Evolutionary conservation across 345 rosid species (phyloP).

Genomic region (Sonneratia alba): DNA sequence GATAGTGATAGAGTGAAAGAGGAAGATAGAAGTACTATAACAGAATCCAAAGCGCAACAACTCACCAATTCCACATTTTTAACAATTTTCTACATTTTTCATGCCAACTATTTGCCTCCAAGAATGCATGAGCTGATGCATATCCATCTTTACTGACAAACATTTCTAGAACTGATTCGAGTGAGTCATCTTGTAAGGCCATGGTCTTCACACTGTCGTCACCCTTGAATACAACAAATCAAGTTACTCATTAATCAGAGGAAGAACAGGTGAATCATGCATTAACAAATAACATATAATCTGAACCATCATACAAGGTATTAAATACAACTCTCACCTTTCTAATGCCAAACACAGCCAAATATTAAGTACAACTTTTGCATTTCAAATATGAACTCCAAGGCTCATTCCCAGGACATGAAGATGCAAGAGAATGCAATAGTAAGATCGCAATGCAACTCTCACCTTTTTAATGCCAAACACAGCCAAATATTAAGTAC

Average conservation of each 20-base stretch:
- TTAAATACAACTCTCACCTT: neutral
- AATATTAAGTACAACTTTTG: too few species aligned
- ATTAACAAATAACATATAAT: neutral
- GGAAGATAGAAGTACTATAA: neutral
- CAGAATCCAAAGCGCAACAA: conserved; percentile 1
- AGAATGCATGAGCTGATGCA: conserved; percentile 32
- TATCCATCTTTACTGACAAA: conserved; percentile 26
- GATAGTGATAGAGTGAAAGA: neutral
- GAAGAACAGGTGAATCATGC: neutral
- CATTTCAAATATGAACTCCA: neutral
- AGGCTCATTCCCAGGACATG: neutral
- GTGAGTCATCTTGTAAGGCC: conserved; percentile 27
- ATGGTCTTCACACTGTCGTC: conserved; percentile 20
- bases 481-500: too few species aligned
- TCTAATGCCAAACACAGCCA: neutral
- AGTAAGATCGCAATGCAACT: neutral
- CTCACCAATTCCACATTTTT: conserved; percentile 42
- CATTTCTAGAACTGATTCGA: conserved; percentile 34
- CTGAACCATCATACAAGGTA: neutral
- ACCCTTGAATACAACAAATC: conserved; percentile 16
- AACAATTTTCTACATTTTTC: conserved; percentile 38
- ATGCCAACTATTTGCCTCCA: conserved; percentile 36
- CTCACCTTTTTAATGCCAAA: neutral
- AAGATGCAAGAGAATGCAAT: neutral
- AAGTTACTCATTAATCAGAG: neutral